phyloP scores from a whole-genome alignment of 768 basidiomycete species.

The Coprinellus aureogranulatus region DNA sequence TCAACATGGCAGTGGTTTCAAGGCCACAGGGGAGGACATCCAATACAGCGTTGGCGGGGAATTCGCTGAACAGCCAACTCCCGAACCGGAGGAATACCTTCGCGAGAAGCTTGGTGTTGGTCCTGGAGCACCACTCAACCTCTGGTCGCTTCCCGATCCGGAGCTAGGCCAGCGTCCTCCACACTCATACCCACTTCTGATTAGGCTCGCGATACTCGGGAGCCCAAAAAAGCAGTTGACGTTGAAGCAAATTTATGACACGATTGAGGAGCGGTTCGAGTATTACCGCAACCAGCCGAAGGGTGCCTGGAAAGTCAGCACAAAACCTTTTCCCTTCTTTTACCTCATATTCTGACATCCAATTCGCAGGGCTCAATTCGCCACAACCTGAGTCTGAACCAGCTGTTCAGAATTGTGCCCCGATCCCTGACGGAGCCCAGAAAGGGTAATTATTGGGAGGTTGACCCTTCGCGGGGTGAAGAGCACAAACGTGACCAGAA shows the following conservation, averaged over 20 bases:
- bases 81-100: slow-evolving; percentile 42
- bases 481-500: no score
- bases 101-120: slow-evolving; percentile 39
- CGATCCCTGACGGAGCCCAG: slow-evolving; percentile 69
- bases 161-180: slow-evolving; percentile 37
- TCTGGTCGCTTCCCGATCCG: slow-evolving; percentile 41
- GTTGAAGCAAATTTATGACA: slow-evolving; percentile 59
- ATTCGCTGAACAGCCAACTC: no score
- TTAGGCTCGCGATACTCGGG: slow-evolving; percentile 65
- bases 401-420: slow-evolving; percentile 51
- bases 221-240: slow-evolving; percentile 54
- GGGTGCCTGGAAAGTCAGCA: slow-evolving; percentile 60
- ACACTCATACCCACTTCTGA: slow-evolving; percentile 24
- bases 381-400: slow-evolving; percentile 43
- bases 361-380: slow-evolving; percentile 38
- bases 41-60: no score
- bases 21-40: no score
- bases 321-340: no score
- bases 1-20: no score
- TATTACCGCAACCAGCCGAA: slow-evolving; percentile 47
- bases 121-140: slow-evolving; percentile 24
- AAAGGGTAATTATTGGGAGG: slow-evolving; percentile 65
- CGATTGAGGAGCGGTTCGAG: slow-evolving; percentile 54
- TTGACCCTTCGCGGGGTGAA: slow-evolving; percentile 53
- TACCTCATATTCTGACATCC: no score